These are phyloP conservation scores for Periconia sp. DNA, from an alignment of 2,329 filamentous ascomycete genomes.

Conservation along the genomic window DNA sequence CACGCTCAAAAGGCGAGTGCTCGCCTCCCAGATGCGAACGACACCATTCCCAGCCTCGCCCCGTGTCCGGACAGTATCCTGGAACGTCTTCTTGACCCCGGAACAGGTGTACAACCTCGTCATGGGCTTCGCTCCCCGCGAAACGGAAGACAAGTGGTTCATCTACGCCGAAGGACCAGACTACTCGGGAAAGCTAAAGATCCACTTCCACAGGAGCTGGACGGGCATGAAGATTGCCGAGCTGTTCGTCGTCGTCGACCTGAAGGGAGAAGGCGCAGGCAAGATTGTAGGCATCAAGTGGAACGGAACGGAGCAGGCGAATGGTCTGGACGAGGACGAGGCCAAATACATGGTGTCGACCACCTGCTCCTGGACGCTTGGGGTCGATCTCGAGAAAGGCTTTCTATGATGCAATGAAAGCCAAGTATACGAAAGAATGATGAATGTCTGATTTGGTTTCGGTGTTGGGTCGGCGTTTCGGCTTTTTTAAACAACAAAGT, in stretches of 20 bases:
- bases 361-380: conserved; percentile 30
- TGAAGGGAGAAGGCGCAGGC: conserved; percentile 41
- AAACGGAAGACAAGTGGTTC: conserved; percentile 40
- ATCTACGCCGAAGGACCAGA: conserved; percentile 43
- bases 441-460: too few relatives aligned
- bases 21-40: conserved; percentile 23
- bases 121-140: conserved; percentile 30
- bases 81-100: conserved; percentile 41
- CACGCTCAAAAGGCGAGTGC: conserved; percentile 3
- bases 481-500: too few relatives aligned
- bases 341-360: conserved; percentile 36
- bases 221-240: conserved; percentile 42
- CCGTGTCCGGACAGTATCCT: conserved; percentile 23
- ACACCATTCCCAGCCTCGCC: conserved; percentile 22
- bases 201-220: conserved; percentile 41
- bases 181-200: conserved; percentile 38
- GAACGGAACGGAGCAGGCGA: conserved; percentile 34
- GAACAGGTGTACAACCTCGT: conserved; percentile 36
- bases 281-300: conserved; percentile 45
- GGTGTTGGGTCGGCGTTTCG: too few relatives aligned
- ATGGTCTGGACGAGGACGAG: conserved; percentile 33
- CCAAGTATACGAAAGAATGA: background rate
- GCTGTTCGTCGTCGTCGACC: conserved; percentile 41
- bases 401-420: conserved; percentile 5
- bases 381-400: conserved; percentile 49